These are phyloP conservation scores for Pleoardoris graminearum DNA, from an alignment of 2,329 filamentous ascomycete genomes.

Conservation along the genomic window DNA sequence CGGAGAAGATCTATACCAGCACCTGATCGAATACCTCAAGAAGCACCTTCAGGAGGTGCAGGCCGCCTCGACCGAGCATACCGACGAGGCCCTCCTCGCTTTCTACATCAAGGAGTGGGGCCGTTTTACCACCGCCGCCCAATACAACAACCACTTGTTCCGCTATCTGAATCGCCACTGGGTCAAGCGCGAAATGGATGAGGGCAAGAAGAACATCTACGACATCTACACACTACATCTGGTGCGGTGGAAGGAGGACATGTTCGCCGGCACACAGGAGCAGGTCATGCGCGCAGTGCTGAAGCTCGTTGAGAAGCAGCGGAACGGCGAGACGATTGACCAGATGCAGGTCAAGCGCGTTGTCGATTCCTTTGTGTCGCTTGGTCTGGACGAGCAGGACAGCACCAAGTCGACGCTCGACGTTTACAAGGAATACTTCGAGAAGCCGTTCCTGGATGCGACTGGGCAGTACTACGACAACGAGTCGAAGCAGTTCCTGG, in stretches of 20 bases:
- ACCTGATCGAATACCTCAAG: constrained; percentile 83
- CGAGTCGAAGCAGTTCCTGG: constrained; percentile 91
- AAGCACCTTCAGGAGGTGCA: constrained; percentile 74
- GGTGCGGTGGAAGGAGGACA: constrained; percentile 90
- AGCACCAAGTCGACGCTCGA: constrained; percentile 92
- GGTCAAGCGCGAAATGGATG: constrained; percentile 98
- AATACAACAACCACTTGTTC: constrained; percentile 97
- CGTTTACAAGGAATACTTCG: constrained; percentile 90
- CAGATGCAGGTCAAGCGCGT: constrained; percentile 96
- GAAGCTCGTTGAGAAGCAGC: constrained; percentile 94
- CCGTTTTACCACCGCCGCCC: constrained; percentile 91
- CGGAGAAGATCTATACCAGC: constrained; percentile 93
- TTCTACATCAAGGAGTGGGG: constrained; percentile 98
- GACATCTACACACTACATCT: constrained; percentile 97
- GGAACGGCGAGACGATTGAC: constrained; percentile 96
- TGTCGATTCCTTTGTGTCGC: constrained; percentile 90
- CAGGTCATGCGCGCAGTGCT: constrained; percentile 96
- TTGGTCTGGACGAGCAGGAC: constrained; percentile 92
- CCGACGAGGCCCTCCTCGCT: constrained; percentile 83
- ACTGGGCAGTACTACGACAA: constrained; percentile 85
- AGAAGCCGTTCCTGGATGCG: constrained; percentile 84
- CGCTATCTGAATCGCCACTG: constrained; percentile 95
- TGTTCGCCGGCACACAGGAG: constrained; percentile 80
- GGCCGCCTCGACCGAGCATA: constrained; percentile 73
- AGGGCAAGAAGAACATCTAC: constrained; percentile 97